Evolutionary conservation across 345 rosid species (phyloP), one percentile per base, ranked within the genome.

Genomic region (Eucalyptus cloeziana): DNA sequence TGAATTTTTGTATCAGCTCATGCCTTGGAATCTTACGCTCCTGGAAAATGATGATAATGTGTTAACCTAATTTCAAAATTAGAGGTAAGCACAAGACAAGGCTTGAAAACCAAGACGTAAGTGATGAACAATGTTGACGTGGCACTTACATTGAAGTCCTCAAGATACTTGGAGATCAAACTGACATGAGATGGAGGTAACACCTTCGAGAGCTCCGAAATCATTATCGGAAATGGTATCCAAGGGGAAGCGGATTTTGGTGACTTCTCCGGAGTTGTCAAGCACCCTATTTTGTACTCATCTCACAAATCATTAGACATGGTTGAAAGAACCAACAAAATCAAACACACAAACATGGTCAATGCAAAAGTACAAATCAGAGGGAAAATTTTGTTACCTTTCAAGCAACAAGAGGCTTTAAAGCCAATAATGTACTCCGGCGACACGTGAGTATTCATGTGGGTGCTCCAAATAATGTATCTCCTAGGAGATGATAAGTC

Each of bases 401-500:
- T 86, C 86, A 13, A 90, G 92, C 91, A 86, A 43, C 89, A 62
- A 31, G 98, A 94, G 83, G 94, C 93, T 91, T 91, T 94, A 91
- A 96, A 91, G 91, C 96, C 94, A 56, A 97, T 88, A 7, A 95
- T 86, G 86, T 91, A 96, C 90, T 95, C 98, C 3, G 98, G 98
- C 88, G 96, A 92, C 86, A 96, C 92, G 58, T 96, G 96, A 44
- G 97, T 93, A 91, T 97, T 97, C 94, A 94, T 91, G 88, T 93
- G 92, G 30, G 94, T 93, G 54, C 92, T 95, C 99, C 99, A 96
- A 25, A 97, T 87, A 17, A 97, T 93, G 89, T 94, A 96, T 93
- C 92, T 96, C 51, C 51, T 96, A 0, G 98, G 96, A 49, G 93
- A 90, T 7, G 86, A 58, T 17, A 96, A 86, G 83, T 91, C 64